Evolutionary conservation across 2,329 filamentous ascomycete genomes (phyloP), one percentile per base, ranked within the genome.

Genomic region (Trichoderma harzianum): DNA sequence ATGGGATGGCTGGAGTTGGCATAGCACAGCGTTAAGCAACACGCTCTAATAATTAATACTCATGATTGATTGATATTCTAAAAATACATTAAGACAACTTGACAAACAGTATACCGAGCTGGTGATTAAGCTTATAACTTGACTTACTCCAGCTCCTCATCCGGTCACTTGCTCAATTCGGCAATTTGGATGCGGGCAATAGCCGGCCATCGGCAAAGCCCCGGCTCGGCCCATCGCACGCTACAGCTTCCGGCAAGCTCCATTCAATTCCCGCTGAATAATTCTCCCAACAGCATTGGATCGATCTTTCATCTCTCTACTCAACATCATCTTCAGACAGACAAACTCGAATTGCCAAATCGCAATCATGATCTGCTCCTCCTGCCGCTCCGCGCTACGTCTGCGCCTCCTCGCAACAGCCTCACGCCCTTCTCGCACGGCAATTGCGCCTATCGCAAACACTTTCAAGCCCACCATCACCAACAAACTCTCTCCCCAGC

Each of bases 331-430:
- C 28, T 30, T 30, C 28, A 30, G 18, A n/a, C 5, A 24, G 18
- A n/a, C 21, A 18, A 53, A 47, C 18, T 14, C 2, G 24, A 65
- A 36, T 6, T 5, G 47, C 0, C n/a, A 8, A 16, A 14, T 11
- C 0, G 16, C 57, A 21, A 64, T 64, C 28, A 75, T 75, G 73
- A 73, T 76, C 43, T 73, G 74, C 69, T 67, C 66, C 26, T 69
- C 74, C 36, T 75, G 74, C 55, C 74, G 74, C 69, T 61, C 69
- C 39, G 71, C 73, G 60, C 57, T 70, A 2, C 74, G 71, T 60
- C 32, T 58, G 63, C 68, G 53, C 43, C 67, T 47, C 34, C 58
- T 63, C 39, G 14, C 30, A 30, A 18, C 66, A 26, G n/a, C 61
- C 51, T 16, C 65, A 11, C 66, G 69, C 39, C 34, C 63, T 36